Base-by-base conservation (phyloP, 1,284 basidiomycete species). In the Microbotryum violaceum region DNA sequence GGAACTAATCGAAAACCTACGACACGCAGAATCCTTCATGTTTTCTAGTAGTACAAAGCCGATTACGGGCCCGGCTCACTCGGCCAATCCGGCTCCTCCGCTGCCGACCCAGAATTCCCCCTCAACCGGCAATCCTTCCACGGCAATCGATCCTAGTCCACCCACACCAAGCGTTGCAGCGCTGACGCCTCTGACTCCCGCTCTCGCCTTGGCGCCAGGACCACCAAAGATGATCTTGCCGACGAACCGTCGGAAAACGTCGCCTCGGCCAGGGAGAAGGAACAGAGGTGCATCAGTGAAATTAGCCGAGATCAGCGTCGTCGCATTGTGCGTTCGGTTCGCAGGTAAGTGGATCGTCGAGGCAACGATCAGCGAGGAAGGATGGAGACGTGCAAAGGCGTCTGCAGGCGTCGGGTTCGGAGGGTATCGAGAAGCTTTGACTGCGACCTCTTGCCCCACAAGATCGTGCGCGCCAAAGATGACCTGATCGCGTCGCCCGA, bases 301-400 rank as follows among this genome's bases (percentile, higher is more conserved):
- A 1, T 50, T 47, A 6, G 66, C 64, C 21, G 46, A 48, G 49
- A 68, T 57, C 44, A 61, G 46, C 21, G 66, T 68, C 7, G 49
- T 55, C 4, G 60, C 59, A 47, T 51, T 37, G 60, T 66, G 62
- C 7, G 67, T 69, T 20, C 51, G 21, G 65, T 64, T 67, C 12
- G n/a, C 61, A 3, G 65, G 62, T 18, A 44, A 23, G 53, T 67
- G 65, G 14, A 49, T 57, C 29, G 70, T 71, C 14, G 42, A 25
- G 14, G 69, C 65, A 8, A 55, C 46, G 52, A 64, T 64, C 51
- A 58, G 61, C 10, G 60, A 54, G 45, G 59, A 45, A 6, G 67
- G 62, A 4, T 56, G 60, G 58, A 71, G 67, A 16, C 70, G 65
- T 4, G 67, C 70, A 50, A 71, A 71, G 27, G 70, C 70, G 58